A percentile compares a stretch with the other conserved stretches of the same genome.
Evolutionary conservation across 1,284 basidiomycete genomes (phyloP).

Genomic region (Rhizoctonia solani): DNA sequence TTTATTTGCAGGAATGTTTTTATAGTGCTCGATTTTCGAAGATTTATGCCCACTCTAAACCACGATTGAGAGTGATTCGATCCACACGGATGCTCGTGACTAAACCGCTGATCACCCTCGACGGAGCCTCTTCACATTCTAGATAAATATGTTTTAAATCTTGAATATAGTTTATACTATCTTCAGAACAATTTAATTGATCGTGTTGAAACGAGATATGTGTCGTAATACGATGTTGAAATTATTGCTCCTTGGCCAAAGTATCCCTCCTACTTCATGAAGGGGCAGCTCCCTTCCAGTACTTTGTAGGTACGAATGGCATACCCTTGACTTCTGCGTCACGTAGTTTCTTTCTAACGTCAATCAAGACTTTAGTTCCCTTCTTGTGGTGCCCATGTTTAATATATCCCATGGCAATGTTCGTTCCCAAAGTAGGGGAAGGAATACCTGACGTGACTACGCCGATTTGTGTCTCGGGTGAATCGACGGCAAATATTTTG

Average conservation of each 20-base stretch:
- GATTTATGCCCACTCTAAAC: no score
- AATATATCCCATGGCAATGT: slow-evolving; percentile 97
- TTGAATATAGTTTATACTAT: no score
- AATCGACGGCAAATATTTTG: slow-evolving; percentile 66
- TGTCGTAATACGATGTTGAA: no score
- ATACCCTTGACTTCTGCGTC: slow-evolving; percentile 72
- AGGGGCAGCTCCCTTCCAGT: slow-evolving; percentile 68
- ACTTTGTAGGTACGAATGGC: slow-evolving; percentile 78
- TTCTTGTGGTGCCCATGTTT: slow-evolving; percentile 84
- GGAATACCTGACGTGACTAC: slow-evolving; percentile 93
- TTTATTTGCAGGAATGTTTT: no score
- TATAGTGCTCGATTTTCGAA: no score
- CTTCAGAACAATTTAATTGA: no score
- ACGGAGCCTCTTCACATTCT: no score
- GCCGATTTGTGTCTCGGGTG: slow-evolving; percentile 56
- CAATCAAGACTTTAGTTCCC: slow-evolving; percentile 79
- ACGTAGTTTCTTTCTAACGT: slow-evolving; percentile 75
- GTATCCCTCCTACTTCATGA: not conserved
- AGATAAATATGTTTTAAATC: no score
- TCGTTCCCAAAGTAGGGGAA: slow-evolving; percentile 85
- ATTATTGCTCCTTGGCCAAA: not conserved
- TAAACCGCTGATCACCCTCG: no score
- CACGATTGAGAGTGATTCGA: no score
- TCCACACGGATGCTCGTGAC: no score
- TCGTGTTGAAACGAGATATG: no score